Conservation (phyloP, 2,329 filamentous ascomycete genomes). For the Fusarium sulawesiense region DNA sequence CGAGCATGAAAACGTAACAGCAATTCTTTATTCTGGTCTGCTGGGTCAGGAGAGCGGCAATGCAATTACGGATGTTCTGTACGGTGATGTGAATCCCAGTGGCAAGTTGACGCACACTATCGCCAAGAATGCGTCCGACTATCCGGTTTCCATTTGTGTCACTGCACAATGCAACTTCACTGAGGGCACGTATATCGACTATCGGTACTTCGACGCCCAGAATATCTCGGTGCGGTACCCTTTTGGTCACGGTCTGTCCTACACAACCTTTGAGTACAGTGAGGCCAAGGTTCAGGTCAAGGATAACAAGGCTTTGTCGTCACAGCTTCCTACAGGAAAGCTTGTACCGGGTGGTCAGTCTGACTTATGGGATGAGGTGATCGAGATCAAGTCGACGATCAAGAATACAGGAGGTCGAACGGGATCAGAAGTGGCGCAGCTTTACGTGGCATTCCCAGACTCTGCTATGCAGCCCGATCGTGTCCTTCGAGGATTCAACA, state of each 20-base stretch:
- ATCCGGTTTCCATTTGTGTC: not conserved
- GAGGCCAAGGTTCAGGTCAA: not conserved
- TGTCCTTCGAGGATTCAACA: not conserved
- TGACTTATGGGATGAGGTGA: not conserved
- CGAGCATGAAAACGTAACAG: constrained; percentile 60
- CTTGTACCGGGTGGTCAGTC: not conserved
- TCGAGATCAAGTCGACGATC: not conserved
- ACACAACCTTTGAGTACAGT: not conserved
- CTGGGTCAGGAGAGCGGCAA: constrained; percentile 68
- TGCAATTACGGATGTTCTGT: not conserved
- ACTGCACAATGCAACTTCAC: not conserved
- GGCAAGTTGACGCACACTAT: not conserved
- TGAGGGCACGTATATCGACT: not conserved
- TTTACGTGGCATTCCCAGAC: not conserved
- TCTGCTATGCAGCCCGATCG: not conserved
- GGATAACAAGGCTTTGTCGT: not conserved
- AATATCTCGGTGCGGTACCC: not conserved
- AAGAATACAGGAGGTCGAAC: not conserved
- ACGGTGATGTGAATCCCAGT: not conserved
- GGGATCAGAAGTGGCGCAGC: not conserved
- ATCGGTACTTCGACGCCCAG: not conserved
- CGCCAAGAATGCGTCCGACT: not conserved
- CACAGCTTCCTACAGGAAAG: not conserved
- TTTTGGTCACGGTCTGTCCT: not conserved
- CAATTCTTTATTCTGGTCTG: constrained; percentile 74